Conservation (phyloP, 441 rosid species). For the Metrosideros polymorpha region DNA sequence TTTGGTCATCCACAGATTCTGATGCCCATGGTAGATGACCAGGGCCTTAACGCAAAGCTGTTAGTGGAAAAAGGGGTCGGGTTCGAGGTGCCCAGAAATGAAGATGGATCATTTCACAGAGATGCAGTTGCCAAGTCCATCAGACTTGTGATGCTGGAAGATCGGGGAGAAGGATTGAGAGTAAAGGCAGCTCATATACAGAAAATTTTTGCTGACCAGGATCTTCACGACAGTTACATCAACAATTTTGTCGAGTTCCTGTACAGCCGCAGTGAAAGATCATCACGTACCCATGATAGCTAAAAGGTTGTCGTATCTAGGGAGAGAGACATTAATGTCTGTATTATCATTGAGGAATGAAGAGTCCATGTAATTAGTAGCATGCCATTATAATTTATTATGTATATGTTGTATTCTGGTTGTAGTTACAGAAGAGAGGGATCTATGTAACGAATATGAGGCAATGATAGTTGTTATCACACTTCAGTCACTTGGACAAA, state of each 20-base stretch:
- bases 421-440: background rate
- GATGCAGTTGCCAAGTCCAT: slow-evolving; percentile 9
- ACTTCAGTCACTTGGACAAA: background rate
- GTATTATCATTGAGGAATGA: background rate
- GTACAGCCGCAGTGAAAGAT: background rate
- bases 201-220: slow-evolving; percentile 1
- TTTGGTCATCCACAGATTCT: slow-evolving; percentile 13
- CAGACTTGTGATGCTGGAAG: slow-evolving; percentile 7
- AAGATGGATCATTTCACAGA: slow-evolving; percentile 9
- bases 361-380: background rate
- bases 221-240: slow-evolving; percentile 4
- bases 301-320: background rate
- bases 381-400: background rate
- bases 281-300: background rate
- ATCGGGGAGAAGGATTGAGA: slow-evolving; percentile 1
- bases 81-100: slow-evolving; percentile 6
- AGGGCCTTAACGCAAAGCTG: slow-evolving; percentile 9
- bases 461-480: background rate
- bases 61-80: slow-evolving; percentile 12
- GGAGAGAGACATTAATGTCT: background rate
- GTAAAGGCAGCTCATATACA: slow-evolving; percentile 1
- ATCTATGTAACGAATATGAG: background rate
- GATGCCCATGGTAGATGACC: slow-evolving; percentile 16
- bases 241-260: slow-evolving; percentile 1
- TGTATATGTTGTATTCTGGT: background rate